Evolutionary conservation across 2,329 filamentous ascomycete genomes (phyloP), one percentile per base, ranked within the genome.

Genomic region (Epichloe amarillans): DNA sequence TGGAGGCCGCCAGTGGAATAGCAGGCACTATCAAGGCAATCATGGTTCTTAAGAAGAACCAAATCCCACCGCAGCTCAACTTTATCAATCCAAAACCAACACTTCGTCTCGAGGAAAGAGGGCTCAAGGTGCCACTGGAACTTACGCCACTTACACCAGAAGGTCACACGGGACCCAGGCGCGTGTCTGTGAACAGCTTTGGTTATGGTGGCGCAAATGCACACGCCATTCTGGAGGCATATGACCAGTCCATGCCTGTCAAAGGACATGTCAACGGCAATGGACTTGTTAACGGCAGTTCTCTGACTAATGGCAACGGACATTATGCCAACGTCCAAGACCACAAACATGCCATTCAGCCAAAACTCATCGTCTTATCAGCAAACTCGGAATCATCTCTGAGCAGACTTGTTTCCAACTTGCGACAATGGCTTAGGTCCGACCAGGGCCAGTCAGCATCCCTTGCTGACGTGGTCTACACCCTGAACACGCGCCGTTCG

Each of bases 151-250:
- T 39, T 3, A 39, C 37, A 39, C 14, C 7, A 39, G 37, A 17
- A 14, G 37, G n/a, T 17, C 10, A 39, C 37, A 6, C 14, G 14
- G 37, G 37, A 8, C 14, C 37, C n/a, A 39, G 37, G 2, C 67
- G 72, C 10, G 70, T 64, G 15, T 69, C 68, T 50, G 64, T 75
- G 45, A 75, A 74, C 58, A 69, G 65, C 38, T 76, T 75, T 53
- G 73, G 73, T 2, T 75, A 70, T 55, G 73, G 73, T 4, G 73
- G 73, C 36, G 72, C 71, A 1, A 75, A 75, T 47, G 68, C 66
- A 0, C 72, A 76, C 50, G 61, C 67, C 5, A 67, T 75, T 21
- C 49, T 75, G 10, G 50, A 54, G 5, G 23, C 15, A n/a, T 44
- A 7, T 39, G 37, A 39, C 11, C n/a, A 14, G 37, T 39, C 37